Percentiles rank a stretch among this genome's conserved stretches.
Evolutionary conservation across 2,329 filamentous ascomycete genomes (phyloP).

Genomic region (Phyllachora maydis): DNA sequence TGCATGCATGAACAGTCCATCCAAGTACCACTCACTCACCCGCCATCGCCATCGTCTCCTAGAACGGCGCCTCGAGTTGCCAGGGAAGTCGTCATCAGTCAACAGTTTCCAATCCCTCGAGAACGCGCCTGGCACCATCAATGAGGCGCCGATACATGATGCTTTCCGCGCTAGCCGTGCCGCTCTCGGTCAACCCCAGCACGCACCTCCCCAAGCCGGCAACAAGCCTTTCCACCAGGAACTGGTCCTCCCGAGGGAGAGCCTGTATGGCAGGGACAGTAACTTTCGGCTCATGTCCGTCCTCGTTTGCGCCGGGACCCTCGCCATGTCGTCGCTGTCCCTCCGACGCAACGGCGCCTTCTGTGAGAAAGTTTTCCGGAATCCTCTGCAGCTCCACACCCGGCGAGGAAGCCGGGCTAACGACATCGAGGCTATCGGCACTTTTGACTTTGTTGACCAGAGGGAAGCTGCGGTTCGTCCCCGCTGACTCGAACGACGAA

Average conservation of each 20-base stretch:
- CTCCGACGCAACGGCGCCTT: too few species aligned
- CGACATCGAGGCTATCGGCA: slow-evolving; percentile 17
- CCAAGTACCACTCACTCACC: too few species aligned
- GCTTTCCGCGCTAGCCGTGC: slow-evolving; percentile 32
- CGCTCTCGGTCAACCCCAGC: slow-evolving; percentile 31
- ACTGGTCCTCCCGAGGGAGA: slow-evolving; percentile 33
- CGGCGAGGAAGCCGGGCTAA: slow-evolving; percentile 26
- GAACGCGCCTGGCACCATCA: slow-evolving; percentile 50
- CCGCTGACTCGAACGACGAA: slow-evolving; percentile 34
- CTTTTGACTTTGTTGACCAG: slow-evolving; percentile 30
- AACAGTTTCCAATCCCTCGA: slow-evolving; percentile 44
- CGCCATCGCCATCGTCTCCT: too few species aligned
- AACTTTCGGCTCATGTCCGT: slow-evolving; percentile 3
- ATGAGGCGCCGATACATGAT: slow-evolving; percentile 49
- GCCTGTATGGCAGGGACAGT: slow-evolving; percentile 22
- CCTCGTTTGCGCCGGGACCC: slow-evolving; percentile 5
- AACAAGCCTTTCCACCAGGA: slow-evolving; percentile 36
- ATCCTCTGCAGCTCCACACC: slow-evolving; percentile 25
- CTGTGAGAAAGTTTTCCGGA: slow-evolving; percentile 24
- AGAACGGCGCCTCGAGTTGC: too few species aligned
- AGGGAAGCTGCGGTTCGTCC: slow-evolving; percentile 41
- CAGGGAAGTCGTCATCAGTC: too few species aligned
- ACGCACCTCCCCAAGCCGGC: slow-evolving; percentile 39
- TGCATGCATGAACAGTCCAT: too few species aligned
- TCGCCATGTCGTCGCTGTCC: slow-evolving; percentile 3